These are phyloP conservation scores for Elaeagnus macrophylla DNA, from an alignment of 306 rosid species.

Conservation along the genomic window DNA sequence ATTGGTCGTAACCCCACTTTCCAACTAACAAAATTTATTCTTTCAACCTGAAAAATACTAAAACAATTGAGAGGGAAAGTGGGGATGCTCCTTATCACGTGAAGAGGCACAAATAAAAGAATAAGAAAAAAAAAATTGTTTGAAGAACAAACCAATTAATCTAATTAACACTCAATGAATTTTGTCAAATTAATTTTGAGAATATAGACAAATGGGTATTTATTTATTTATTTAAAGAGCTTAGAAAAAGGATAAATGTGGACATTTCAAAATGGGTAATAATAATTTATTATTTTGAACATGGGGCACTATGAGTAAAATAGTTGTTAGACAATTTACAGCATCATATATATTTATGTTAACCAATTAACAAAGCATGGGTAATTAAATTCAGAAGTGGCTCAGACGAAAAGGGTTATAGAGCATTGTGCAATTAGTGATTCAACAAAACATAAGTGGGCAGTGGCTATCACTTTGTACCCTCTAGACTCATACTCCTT, in stretches of 20 bases:
- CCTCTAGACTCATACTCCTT: constrained; percentile 42
- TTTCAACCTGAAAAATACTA: neutral
- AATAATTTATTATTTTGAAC: constrained; percentile 2
- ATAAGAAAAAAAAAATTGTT: too few species aligned
- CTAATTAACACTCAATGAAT: neutral
- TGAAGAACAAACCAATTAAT: neutral
- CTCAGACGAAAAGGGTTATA: constrained; percentile 5
- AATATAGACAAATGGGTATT: constrained; percentile 14
- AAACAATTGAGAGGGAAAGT: neutral
- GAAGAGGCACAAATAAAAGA: constrained; percentile 2
- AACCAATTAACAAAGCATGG: neutral
- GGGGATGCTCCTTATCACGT: neutral
- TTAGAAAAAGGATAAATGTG: constrained; percentile 9
- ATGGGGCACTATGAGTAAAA: constrained; percentile 13
- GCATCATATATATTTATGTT: too few species aligned
- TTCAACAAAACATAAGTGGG: constrained; percentile 53
- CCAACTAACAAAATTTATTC: neutral
- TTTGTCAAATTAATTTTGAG: neutral
- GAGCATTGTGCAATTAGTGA: constrained; percentile 50
- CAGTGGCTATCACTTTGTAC: constrained; percentile 40
- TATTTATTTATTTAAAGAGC: constrained; percentile 13
- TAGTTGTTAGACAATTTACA: neutral
- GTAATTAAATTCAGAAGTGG: neutral
- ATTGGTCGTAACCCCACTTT: neutral
- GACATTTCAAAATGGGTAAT: constrained; percentile 28